These are phyloP conservation scores for Cystoderma amianthinum DNA, from an alignment of 768 basidiomycete genomes.

Conservation along the genomic window DNA sequence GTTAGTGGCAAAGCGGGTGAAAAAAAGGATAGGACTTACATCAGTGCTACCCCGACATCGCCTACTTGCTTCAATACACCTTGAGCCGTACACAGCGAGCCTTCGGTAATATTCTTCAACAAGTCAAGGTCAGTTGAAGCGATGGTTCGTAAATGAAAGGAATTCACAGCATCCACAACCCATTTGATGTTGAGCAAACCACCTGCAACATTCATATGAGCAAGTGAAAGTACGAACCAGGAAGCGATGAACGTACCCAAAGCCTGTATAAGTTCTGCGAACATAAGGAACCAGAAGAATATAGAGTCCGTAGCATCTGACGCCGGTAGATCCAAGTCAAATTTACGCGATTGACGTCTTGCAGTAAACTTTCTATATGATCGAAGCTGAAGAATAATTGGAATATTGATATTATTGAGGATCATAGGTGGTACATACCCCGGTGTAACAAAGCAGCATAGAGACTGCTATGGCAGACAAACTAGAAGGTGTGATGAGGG, in stretches of 20 bases:
- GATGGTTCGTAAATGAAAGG: neutral
- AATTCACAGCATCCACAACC: slow-evolving; percentile 16
- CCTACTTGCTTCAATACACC: slow-evolving; percentile 29
- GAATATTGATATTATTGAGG: neutral
- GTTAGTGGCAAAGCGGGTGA: neutral
- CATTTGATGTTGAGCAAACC: slow-evolving; percentile 29
- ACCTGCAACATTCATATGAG: slow-evolving; percentile 6
- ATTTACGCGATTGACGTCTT: neutral
- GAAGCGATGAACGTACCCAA: slow-evolving; percentile 8
- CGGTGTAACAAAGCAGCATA: neutral
- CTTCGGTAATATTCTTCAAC: slow-evolving; percentile 17
- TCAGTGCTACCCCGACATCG: slow-evolving; percentile 28
- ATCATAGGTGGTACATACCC: neutral
- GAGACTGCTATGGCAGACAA: neutral
- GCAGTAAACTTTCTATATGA: neutral
- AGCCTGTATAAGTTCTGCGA: slow-evolving; percentile 34
- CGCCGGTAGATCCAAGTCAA: neutral
- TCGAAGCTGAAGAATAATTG: neutral
- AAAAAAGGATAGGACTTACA: slow-evolving; percentile 17
- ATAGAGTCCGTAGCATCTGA: slow-evolving; percentile 14
- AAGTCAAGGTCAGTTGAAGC: neutral
- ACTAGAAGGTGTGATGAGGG: neutral
- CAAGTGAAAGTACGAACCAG: neutral
- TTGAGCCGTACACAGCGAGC: slow-evolving; percentile 27
- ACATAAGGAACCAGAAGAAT: slow-evolving; percentile 35